Percentiles rank a stretch among this genome's conserved stretches.
Conservation (phyloP, 2,329 filamentous ascomycete species). For the Claviceps pusilla region DNA sequence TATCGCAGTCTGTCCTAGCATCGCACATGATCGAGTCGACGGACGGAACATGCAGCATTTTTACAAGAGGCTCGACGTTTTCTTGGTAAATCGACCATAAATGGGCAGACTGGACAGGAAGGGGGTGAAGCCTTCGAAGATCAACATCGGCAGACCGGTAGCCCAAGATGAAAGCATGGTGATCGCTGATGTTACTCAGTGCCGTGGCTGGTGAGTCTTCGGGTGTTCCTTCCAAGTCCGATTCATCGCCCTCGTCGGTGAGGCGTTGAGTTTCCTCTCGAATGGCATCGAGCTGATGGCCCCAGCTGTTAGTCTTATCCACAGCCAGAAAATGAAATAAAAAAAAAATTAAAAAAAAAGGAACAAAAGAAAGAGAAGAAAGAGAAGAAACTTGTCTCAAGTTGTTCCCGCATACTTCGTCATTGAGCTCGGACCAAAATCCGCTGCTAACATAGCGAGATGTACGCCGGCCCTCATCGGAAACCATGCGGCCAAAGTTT, state of each 20-base stretch:
- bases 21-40: constrained; percentile 46
- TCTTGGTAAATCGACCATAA: constrained; percentile 60
- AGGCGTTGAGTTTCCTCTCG: constrained; percentile 34
- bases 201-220: constrained; percentile 24
- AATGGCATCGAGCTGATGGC: constrained; percentile 23
- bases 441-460: constrained; percentile 62
- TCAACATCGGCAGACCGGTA: constrained; percentile 58
- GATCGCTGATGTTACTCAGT: constrained; percentile 26
- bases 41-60: constrained; percentile 55
- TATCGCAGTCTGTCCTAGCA: constrained; percentile 43
- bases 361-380: too few species aligned
- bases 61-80: constrained; percentile 59
- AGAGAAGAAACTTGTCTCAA: not conserved
- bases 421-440: constrained; percentile 62
- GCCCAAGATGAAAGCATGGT: constrained; percentile 59
- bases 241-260: constrained; percentile 30
- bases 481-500: constrained; percentile 52
- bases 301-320: not conserved
- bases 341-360: too few species aligned
- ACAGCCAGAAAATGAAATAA: too few species aligned
- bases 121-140: constrained; percentile 47
- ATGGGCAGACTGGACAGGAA: constrained; percentile 47
- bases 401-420: constrained; percentile 39
- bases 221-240: constrained; percentile 46
- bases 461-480: constrained; percentile 53